These are phyloP conservation scores for Fraxinus dipetala DNA, from an alignment of 305 asterid species.

Conservation along the genomic window DNA sequence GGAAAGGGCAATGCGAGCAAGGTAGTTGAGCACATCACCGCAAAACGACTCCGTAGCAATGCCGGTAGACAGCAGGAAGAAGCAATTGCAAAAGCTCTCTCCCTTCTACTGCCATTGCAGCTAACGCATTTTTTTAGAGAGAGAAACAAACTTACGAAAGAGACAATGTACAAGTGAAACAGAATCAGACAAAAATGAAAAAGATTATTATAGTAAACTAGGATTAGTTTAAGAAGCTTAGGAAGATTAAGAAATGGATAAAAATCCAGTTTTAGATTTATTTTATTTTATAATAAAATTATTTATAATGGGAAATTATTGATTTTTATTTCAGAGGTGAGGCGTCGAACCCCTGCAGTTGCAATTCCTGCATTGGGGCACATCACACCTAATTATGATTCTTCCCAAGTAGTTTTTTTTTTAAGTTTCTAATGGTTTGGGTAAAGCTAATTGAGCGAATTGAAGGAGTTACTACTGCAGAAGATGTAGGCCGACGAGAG, in stretches of 20 bases:
- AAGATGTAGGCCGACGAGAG: not conserved
- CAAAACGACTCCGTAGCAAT: conserved; percentile 30
- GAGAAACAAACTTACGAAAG: conserved; percentile 32
- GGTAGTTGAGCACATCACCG: not conserved
- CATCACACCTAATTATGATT: not conserved
- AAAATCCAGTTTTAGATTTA: not conserved
- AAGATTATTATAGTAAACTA: not conserved
- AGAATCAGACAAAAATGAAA: conserved; percentile 36
- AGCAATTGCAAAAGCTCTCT: conserved; percentile 1
- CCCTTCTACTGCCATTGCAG: conserved; percentile 30
- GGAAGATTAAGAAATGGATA: not conserved
- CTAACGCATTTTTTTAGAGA: conserved; percentile 26
- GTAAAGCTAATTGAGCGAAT: not conserved
- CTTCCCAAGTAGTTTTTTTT: not conserved
- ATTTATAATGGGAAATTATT: conserved; percentile 19
- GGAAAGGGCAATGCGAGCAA: conserved; percentile 26
- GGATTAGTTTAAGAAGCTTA: not conserved
- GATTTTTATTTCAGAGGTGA: conserved; percentile 22
- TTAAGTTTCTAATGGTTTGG: not conserved
- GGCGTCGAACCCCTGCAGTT: conserved; percentile 21
- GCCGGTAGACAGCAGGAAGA: conserved; percentile 24
- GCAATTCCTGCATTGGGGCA: not conserved
- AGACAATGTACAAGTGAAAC: conserved; percentile 31
- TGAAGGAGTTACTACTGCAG: not conserved
- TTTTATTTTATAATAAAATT: not conserved